phyloP scores from a whole-genome alignment of 805 yeast genomes.

The Metschnikowia lunata region DNA sequence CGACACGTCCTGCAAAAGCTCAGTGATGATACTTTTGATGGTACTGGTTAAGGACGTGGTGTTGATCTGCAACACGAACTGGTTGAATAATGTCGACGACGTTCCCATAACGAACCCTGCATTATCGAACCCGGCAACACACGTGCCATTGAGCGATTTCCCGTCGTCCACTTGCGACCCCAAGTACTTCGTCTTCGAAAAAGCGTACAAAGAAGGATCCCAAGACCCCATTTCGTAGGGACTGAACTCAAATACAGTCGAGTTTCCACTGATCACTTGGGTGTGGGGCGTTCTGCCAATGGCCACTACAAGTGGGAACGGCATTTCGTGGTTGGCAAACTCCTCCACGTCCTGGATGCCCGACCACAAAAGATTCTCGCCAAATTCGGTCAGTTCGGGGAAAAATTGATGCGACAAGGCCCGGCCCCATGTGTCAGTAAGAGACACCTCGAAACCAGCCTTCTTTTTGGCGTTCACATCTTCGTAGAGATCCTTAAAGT shows the following conservation, averaged over 20 bases:
- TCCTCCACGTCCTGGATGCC: constrained; percentile 21
- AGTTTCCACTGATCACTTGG: constrained; percentile 27
- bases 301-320: constrained; percentile 38
- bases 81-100: constrained; percentile 36
- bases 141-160: constrained; percentile 40
- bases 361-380: constrained; percentile 31
- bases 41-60: constrained; percentile 20
- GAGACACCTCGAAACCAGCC: constrained; percentile 34
- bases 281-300: constrained; percentile 37
- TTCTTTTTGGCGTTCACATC: constrained; percentile 30
- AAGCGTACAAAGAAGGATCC: constrained; percentile 70
- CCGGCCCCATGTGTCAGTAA: constrained; percentile 43
- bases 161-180: constrained; percentile 69
- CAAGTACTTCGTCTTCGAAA: constrained; percentile 61
- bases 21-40: constrained; percentile 22
- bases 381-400: constrained; percentile 22
- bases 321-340: constrained; percentile 32
- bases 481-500: constrained; percentile 26
- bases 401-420: constrained; percentile 40
- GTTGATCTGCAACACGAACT: constrained; percentile 24
- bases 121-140: constrained; percentile 72
- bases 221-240: constrained; percentile 68
- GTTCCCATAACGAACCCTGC: constrained; percentile 43
- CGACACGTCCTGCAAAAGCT: constrained; percentile 24
- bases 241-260: constrained; percentile 36